Percentiles rank a stretch among this genome's conserved stretches.
Conservation (phyloP, 192 early-diverging fungal species). For the Diversispora epigaea region DNA sequence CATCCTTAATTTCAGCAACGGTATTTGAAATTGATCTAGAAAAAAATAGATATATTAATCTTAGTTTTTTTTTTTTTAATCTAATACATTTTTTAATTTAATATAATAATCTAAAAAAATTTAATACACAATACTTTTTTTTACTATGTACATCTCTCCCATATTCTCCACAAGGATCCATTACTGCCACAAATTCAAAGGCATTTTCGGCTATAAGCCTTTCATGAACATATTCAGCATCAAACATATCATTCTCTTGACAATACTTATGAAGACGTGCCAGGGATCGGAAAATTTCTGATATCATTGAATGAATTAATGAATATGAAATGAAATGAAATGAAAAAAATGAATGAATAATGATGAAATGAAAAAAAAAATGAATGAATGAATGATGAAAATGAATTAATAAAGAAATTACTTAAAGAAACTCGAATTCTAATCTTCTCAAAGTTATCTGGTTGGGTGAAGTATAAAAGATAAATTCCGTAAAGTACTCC, state of each 20-base stretch:
- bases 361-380: background rate
- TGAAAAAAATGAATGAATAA: background rate
- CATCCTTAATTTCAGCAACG: background rate
- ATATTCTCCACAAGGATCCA: conserved; percentile 24
- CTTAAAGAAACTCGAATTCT: conserved; percentile 47
- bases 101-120: too few relatives aligned
- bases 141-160: background rate
- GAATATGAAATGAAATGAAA: background rate
- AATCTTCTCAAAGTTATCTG: conserved; percentile 51
- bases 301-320: background rate
- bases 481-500: conserved; percentile 56
- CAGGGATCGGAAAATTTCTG: conserved; percentile 46
- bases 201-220: conserved; percentile 43
- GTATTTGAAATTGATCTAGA: too few relatives aligned
- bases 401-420: background rate
- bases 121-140: background rate
- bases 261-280: conserved; percentile 50
- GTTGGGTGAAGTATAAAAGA: conserved; percentile 59
- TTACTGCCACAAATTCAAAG: conserved; percentile 48
- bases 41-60: too few relatives aligned
- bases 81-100: too few relatives aligned
- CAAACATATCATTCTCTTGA: conserved; percentile 42
- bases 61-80: too few relatives aligned
- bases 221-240: conserved; percentile 48
- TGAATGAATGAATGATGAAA: background rate